Percentiles rank a stretch among this genome's conserved stretches.
These are phyloP conservation scores for Excoecaria cochinchinensis DNA, from an alignment of 345 rosid species.

Conservation along the genomic window DNA sequence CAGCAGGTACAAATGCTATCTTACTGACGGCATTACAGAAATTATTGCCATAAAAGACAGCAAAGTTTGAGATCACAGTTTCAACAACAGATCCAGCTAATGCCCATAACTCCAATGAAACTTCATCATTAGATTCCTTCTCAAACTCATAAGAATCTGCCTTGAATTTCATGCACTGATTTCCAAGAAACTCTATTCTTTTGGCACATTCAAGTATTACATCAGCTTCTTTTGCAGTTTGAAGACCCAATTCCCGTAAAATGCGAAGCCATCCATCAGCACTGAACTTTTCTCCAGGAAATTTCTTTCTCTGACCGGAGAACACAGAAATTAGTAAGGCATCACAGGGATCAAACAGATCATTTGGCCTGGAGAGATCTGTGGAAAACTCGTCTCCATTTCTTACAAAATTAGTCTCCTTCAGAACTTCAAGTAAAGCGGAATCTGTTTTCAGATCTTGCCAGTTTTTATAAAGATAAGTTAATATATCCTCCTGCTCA, in stretches of 20 bases:
- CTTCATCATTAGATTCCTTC: slow-evolving; percentile 50
- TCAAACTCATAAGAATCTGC: slow-evolving; percentile 60
- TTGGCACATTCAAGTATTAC: slow-evolving; percentile 87
- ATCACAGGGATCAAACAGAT: slow-evolving; percentile 88
- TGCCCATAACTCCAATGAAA: slow-evolving; percentile 67
- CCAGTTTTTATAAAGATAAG: slow-evolving; percentile 71
- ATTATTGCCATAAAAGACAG: slow-evolving; percentile 68
- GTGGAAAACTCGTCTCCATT: slow-evolving; percentile 70
- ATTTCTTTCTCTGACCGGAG: slow-evolving; percentile 74
- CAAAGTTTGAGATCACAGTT: slow-evolving; percentile 74
- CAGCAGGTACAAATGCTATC: slow-evolving; percentile 85
- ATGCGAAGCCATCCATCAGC: slow-evolving; percentile 84
- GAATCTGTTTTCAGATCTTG: slow-evolving; percentile 65
- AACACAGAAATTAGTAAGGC: slow-evolving; percentile 73
- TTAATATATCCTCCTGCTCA: slow-evolving; percentile 75
- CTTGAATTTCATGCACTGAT: slow-evolving; percentile 45
- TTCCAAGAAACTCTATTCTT: slow-evolving; percentile 72
- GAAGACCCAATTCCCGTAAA: slow-evolving; percentile 76
- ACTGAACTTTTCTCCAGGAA: slow-evolving; percentile 93
- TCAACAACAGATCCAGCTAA: slow-evolving; percentile 87
- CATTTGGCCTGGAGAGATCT: slow-evolving; percentile 66
- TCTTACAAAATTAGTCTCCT: slow-evolving; percentile 74
- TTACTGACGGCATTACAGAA: slow-evolving; percentile 78
- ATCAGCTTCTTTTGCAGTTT: slow-evolving; percentile 67
- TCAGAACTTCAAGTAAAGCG: slow-evolving; percentile 69